phyloP scores from a whole-genome alignment of 129 eudicot species.

The Logfia minima region DNA sequence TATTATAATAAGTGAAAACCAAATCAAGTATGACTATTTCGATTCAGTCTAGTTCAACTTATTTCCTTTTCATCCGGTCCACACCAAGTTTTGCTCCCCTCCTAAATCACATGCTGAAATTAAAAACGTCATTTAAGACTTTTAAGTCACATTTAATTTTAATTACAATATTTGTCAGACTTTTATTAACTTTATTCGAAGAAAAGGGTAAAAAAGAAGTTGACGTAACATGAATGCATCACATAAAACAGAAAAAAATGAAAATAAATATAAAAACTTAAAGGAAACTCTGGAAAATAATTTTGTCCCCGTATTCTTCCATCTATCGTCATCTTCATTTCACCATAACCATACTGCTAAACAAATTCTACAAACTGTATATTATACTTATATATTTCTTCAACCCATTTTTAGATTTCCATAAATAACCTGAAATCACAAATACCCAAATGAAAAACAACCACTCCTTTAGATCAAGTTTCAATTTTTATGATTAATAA shows the following conservation, averaged over 20 bases:
- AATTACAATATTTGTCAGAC: neutral
- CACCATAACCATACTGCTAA: neutral
- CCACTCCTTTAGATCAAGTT: neutral
- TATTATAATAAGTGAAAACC: too few relatives aligned
- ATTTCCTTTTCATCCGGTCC: too few relatives aligned
- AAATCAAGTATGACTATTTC: too few relatives aligned
- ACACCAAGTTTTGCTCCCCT: too few relatives aligned
- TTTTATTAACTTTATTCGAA: neutral
- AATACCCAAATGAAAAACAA: conserved; percentile 1
- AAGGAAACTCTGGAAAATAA: neutral
- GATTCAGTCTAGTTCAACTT: neutral
- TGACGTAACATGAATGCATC: neutral
- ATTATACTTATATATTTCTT: too few relatives aligned
- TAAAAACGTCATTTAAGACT: neutral
- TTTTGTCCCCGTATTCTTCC: neutral
- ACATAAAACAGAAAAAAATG: neutral
- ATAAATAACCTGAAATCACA: neutral
- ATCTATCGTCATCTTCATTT: neutral
- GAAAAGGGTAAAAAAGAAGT: neutral
- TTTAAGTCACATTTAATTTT: neutral
- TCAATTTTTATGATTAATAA: neutral
- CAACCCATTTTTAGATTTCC: neutral
- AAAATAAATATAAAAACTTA: neutral
- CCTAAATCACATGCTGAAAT: neutral
- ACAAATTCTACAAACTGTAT: too few relatives aligned